phyloP scores from a whole-genome alignment of 768 basidiomycete genomes.

The Phaeotremella fagi region DNA sequence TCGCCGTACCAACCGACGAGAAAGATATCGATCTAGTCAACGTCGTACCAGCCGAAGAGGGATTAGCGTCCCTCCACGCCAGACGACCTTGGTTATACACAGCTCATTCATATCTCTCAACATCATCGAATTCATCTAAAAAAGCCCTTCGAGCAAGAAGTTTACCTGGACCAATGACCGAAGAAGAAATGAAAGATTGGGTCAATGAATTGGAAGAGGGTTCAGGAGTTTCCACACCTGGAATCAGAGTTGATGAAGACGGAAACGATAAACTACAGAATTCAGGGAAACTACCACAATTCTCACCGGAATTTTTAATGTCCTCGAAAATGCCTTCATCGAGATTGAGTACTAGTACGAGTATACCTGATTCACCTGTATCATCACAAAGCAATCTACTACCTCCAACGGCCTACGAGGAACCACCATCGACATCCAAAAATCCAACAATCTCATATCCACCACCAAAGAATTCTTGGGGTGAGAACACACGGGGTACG shows the following conservation, averaged over 20 bases:
- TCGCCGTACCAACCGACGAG: neutral
- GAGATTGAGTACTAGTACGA: neutral
- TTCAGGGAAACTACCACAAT: neutral
- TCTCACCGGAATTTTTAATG: neutral
- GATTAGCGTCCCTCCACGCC: conserved; percentile 3
- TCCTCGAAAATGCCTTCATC: neutral
- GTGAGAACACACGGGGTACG: neutral
- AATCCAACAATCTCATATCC: neutral
- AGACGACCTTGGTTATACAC: conserved; percentile 17
- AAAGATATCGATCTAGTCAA: neutral
- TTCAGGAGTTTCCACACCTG: neutral
- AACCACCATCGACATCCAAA: neutral
- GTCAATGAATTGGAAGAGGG: conserved; percentile 16
- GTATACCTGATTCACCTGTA: no score
- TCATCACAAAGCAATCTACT: neutral
- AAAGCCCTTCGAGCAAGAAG: conserved; percentile 21
- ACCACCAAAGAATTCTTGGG: neutral
- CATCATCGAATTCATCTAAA: neutral
- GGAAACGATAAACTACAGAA: neutral
- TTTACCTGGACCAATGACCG: conserved; percentile 32
- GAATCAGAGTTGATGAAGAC: neutral
- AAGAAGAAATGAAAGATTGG: conserved; percentile 34
- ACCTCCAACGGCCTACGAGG: neutral
- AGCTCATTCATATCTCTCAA: neutral
- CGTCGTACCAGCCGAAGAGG: neutral